Evolutionary conservation across 257 asterid species (phyloP).

Genomic region (Euphrasia confusa): DNA sequence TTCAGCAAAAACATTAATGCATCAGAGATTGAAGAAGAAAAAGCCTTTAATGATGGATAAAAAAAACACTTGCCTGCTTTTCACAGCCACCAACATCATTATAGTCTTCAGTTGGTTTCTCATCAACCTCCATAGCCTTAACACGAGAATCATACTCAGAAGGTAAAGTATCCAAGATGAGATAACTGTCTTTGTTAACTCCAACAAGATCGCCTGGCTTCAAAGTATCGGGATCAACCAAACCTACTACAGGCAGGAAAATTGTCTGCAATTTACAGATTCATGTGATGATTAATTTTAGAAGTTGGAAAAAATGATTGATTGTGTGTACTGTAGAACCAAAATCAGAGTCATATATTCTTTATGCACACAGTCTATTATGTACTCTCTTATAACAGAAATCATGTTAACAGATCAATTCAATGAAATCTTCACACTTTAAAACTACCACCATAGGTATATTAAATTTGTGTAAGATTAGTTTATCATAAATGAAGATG

Average conservation of each 20-base stretch:
- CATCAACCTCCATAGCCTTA: conserved; percentile 99
- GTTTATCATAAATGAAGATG: not conserved
- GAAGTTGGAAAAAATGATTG: conserved; percentile 1
- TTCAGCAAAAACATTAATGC: not conserved
- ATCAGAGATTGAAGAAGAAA: conserved; percentile 1
- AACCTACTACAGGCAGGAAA: conserved; percentile 90
- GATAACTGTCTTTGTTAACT: conserved; percentile 93
- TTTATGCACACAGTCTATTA: not conserved
- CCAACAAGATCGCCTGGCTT: conserved; percentile 99
- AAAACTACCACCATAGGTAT: not conserved
- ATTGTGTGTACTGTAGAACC: conserved; percentile 6
- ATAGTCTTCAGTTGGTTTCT: conserved; percentile 97
- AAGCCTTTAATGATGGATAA: not conserved
- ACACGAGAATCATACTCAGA: conserved; percentile 97
- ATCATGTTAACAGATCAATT: not conserved
- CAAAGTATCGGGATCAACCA: conserved; percentile 90
- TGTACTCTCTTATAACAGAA: conserved; percentile 2
- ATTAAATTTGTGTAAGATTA: not conserved
- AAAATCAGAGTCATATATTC: conserved; percentile 1
- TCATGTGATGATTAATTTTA: not conserved
- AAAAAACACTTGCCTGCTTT: conserved; percentile 57
- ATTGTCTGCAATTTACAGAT: conserved; percentile 60
- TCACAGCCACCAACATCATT: conserved; percentile 95
- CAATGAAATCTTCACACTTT: not conserved
- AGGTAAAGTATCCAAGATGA: conserved; percentile 90